phyloP scores from a whole-genome alignment of 2,329 filamentous ascomycete genomes.

The Neofusicoccum ribis region DNA sequence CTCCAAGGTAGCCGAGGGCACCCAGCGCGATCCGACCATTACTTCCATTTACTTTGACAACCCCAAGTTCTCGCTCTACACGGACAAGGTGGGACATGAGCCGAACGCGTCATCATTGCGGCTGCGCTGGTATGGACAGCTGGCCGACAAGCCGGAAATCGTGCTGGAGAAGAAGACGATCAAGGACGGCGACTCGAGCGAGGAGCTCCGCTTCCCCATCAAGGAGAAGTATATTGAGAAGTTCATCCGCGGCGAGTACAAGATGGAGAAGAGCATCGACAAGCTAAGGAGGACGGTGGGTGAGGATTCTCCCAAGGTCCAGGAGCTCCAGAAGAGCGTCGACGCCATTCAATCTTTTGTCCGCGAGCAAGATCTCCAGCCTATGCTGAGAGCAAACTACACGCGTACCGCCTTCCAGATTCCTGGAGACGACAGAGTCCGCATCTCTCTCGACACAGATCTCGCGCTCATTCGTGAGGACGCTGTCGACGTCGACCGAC shows the following conservation, averaged over 20 bases:
- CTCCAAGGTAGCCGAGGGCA: slow-evolving; percentile 77
- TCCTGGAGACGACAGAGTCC: slow-evolving; percentile 83
- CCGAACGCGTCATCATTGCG: slow-evolving; percentile 79
- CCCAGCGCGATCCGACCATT: slow-evolving; percentile 79
- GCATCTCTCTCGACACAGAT: slow-evolving; percentile 90
- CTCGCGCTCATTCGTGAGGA: slow-evolving; percentile 81
- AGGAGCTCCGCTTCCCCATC: slow-evolving; percentile 77
- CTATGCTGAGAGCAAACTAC: slow-evolving; percentile 88
- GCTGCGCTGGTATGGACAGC: slow-evolving; percentile 86
- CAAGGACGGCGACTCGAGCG: slow-evolving; percentile 71
- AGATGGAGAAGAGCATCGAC: slow-evolving; percentile 84
- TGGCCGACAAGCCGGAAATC: slow-evolving; percentile 76
- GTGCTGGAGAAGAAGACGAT: slow-evolving; percentile 88
- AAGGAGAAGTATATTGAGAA: slow-evolving; percentile 92
- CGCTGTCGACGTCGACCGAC: slow-evolving; percentile 75
- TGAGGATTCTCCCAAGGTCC: slow-evolving; percentile 64
- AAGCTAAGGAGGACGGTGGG: slow-evolving; percentile 80
- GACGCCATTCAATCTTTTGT: slow-evolving; percentile 79
- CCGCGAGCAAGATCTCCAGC: slow-evolving; percentile 73
- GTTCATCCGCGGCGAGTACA: slow-evolving; percentile 84
- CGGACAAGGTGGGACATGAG: slow-evolving; percentile 75
- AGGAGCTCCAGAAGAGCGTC: slow-evolving; percentile 70
- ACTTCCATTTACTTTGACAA: slow-evolving; percentile 97
- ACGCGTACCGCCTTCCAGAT: slow-evolving; percentile 95
- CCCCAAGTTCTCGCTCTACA: slow-evolving; percentile 80